These are phyloP conservation scores for Claviceps sp. DNA, from an alignment of 2,329 filamentous ascomycete species.

Conservation along the genomic window DNA sequence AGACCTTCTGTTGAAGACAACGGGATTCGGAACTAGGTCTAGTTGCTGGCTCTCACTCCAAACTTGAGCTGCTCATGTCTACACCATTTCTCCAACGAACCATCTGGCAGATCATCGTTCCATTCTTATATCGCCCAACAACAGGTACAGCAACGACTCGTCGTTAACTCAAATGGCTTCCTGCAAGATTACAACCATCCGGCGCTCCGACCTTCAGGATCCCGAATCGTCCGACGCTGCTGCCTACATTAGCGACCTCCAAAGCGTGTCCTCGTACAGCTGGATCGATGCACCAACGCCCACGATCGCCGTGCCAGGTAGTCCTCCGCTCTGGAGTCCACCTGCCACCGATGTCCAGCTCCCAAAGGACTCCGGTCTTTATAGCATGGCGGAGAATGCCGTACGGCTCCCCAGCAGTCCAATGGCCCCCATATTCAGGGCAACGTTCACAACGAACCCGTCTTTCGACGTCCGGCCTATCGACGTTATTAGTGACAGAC, in stretches of 20 bases:
- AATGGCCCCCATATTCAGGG: slow-evolving; percentile 32
- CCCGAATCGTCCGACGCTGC: background rate
- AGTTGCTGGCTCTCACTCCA: background rate
- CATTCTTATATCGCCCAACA: background rate
- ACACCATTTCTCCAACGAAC: background rate
- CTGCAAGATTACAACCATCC: background rate
- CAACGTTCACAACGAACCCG: slow-evolving; percentile 24
- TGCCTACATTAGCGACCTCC: slow-evolving; percentile 20
- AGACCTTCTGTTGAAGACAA: no score
- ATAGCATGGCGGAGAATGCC: slow-evolving; percentile 32
- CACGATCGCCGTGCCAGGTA: slow-evolving; percentile 32
- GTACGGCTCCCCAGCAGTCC: slow-evolving; percentile 28
- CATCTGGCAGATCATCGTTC: background rate
- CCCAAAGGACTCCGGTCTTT: slow-evolving; percentile 23
- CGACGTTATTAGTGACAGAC: slow-evolving; percentile 32
- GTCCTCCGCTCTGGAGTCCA: slow-evolving; percentile 20
- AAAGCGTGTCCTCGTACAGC: slow-evolving; percentile 34
- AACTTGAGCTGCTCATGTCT: no score
- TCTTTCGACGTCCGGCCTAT: slow-evolving; percentile 22
- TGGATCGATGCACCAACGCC: slow-evolving; percentile 28
- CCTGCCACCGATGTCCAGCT: slow-evolving; percentile 13
- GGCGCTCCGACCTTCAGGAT: background rate
- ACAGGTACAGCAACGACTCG: background rate
- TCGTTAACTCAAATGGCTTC: background rate
- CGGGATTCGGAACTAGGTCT: no score